Percentiles rank a stretch among this genome's conserved stretches.
These are phyloP conservation scores for Cinnamomum micranthum DNA, from an alignment of 164 flowering plant genomes.

Conservation along the genomic window DNA sequence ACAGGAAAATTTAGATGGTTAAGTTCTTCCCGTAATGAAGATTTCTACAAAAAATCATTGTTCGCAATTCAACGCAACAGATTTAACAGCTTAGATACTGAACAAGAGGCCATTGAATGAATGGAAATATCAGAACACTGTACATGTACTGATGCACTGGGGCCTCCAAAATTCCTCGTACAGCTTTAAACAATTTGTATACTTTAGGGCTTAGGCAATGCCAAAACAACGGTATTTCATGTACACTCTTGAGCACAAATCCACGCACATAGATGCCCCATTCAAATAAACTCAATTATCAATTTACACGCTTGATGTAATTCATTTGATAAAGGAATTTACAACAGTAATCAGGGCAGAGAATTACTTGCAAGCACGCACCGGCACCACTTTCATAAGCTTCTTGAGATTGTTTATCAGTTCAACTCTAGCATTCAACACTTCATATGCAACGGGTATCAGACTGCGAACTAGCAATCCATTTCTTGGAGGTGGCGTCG, in stretches of 20 bases:
- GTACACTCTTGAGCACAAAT: not conserved
- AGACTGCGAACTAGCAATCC: conserved; percentile 70
- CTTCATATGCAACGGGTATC: conserved; percentile 78
- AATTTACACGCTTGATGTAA: too few species aligned
- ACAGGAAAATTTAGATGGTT: not conserved
- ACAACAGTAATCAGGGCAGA: conserved; percentile 1
- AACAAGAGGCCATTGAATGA: not conserved
- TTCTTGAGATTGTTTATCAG: conserved; percentile 85
- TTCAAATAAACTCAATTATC: not conserved
- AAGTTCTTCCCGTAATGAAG: not conserved
- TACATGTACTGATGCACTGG: not conserved
- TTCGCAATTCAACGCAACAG: not conserved
- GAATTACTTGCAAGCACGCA: conserved; percentile 87
- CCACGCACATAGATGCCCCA: not conserved
- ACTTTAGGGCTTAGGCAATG: not conserved
- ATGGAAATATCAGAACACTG: not conserved
- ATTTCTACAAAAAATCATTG: too few species aligned
- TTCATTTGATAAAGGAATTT: not conserved
- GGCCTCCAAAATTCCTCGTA: not conserved
- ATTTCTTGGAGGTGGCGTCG: conserved; percentile 69
- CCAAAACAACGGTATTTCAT: not conserved
- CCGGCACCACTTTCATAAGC: conserved; percentile 81
- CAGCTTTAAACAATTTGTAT: not conserved
- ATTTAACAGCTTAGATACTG: not conserved
- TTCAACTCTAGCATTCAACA: conserved; percentile 64